Conservation (phyloP, 208 protist genomes). For the Entamoeba invadens region DNA sequence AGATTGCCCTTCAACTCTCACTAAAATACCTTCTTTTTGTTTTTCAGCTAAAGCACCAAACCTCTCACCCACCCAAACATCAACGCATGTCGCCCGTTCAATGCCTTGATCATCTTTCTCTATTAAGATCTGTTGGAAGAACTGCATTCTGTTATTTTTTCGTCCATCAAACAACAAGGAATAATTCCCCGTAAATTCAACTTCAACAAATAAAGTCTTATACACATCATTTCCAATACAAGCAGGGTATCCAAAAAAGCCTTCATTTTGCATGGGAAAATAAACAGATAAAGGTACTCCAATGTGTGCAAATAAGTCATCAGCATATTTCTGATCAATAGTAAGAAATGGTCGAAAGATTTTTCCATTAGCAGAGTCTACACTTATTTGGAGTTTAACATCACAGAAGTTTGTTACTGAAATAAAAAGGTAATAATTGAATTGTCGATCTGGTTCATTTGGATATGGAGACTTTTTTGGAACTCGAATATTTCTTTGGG, state of each 20-base stretch:
- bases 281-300: not conserved
- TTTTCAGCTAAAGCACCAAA: not conserved
- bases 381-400: not conserved
- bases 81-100: not conserved
- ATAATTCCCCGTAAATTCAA: not conserved
- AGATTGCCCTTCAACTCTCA: not conserved
- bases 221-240: not conserved
- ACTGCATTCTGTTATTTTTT: not conserved
- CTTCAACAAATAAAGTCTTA: not conserved
- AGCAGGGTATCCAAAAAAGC: not conserved
- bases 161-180: not conserved
- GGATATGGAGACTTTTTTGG: not conserved
- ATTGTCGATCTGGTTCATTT: too few relatives aligned
- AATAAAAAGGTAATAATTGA: not conserved
- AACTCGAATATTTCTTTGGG: not conserved
- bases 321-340: not conserved
- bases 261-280: not conserved
- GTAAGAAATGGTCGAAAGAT: not conserved
- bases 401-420: not conserved
- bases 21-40: not conserved
- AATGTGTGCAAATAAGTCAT: not conserved
- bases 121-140: not conserved
- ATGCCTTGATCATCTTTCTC: not conserved
- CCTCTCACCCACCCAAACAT: not conserved
- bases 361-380: not conserved